phyloP scores from a whole-genome alignment of 495 filamentous ascomycete genomes.

The Letharia columbiana region DNA sequence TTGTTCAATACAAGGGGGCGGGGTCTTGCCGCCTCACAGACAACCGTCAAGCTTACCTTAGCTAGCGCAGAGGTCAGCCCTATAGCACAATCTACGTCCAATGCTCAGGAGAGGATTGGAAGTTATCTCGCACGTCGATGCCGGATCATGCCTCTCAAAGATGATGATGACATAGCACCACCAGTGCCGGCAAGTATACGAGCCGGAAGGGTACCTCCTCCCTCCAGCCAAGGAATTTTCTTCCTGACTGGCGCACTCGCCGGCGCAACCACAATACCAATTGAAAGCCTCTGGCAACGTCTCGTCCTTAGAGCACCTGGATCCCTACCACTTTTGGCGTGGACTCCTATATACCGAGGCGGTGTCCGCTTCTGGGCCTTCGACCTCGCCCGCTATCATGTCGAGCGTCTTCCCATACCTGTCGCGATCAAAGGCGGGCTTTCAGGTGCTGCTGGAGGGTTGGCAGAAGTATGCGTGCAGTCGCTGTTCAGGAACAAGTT shows the following conservation, averaged over 20 bases:
- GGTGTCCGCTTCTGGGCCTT: slow-evolving; percentile 12
- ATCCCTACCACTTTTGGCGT: not conserved
- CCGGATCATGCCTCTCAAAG: not conserved
- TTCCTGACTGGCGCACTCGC: slow-evolving; percentile 6
- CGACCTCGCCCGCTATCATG: slow-evolving; percentile 5
- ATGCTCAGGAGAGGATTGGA: not conserved
- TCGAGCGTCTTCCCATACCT: slow-evolving; percentile 12
- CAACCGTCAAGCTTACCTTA: too few species aligned
- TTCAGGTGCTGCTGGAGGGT: slow-evolving; percentile 1
- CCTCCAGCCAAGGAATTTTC: slow-evolving; percentile 7
- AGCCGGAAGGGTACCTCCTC: not conserved
- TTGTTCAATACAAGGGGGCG: too few species aligned
- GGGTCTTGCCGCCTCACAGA: too few species aligned
- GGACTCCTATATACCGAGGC: slow-evolving; percentile 1
- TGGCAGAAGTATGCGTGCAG: slow-evolving; percentile 8
- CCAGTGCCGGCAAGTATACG: not conserved
- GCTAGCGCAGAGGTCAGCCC: not conserved
- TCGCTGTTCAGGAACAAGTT: not conserved
- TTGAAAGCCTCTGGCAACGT: slow-evolving; percentile 7
- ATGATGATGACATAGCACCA: not conserved
- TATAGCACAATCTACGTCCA: not conserved
- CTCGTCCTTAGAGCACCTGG: not conserved
- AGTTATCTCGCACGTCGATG: not conserved
- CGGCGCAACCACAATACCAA: slow-evolving; percentile 5
- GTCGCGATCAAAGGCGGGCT: slow-evolving; percentile 2